phyloP scores from a whole-genome alignment of 345 rosid genomes.

The Aquilaria sinensis region DNA sequence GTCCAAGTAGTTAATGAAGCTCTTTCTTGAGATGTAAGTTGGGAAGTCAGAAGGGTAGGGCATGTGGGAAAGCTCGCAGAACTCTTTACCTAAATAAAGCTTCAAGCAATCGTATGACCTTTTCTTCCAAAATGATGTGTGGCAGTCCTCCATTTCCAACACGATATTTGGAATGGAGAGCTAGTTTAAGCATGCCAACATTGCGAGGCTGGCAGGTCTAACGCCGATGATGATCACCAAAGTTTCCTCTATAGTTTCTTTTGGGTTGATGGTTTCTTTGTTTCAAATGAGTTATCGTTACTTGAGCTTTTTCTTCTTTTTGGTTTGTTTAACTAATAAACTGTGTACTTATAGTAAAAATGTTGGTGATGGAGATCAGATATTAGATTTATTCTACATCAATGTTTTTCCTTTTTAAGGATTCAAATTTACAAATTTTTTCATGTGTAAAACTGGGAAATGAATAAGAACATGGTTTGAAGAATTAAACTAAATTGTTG shows the following conservation, averaged over 20 bases:
- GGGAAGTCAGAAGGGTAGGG: conserved; percentile 27
- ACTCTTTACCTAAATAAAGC: conserved; percentile 43
- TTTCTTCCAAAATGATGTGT: conserved; percentile 49
- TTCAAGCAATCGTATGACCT: conserved; percentile 40
- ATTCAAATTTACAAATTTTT: too few relatives aligned
- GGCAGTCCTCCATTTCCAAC: conserved; percentile 48
- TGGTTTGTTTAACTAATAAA: too few relatives aligned
- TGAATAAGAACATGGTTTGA: too few relatives aligned
- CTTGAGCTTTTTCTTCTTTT: too few relatives aligned
- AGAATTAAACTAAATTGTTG: too few relatives aligned
- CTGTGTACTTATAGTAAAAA: too few relatives aligned
- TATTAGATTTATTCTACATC: too few relatives aligned
- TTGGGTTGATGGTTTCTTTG: too few relatives aligned
- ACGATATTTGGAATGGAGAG: conserved; percentile 31
- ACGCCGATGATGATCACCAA: conserved; percentile 42
- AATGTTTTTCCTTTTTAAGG: too few relatives aligned
- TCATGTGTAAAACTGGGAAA: too few relatives aligned
- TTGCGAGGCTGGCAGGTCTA: conserved; percentile 54
- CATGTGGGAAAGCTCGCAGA: conserved; percentile 48
- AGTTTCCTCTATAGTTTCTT: neutral
- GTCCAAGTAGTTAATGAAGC: conserved; percentile 43
- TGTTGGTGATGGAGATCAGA: too few relatives aligned
- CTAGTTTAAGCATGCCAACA: conserved; percentile 42
- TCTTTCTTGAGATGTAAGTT: conserved; percentile 30
- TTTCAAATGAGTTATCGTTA: too few relatives aligned